Evolutionary conservation across 257 asterid species (phyloP), one percentile per base, ranked within the genome.

Genomic region (Capsicum pubescens): DNA sequence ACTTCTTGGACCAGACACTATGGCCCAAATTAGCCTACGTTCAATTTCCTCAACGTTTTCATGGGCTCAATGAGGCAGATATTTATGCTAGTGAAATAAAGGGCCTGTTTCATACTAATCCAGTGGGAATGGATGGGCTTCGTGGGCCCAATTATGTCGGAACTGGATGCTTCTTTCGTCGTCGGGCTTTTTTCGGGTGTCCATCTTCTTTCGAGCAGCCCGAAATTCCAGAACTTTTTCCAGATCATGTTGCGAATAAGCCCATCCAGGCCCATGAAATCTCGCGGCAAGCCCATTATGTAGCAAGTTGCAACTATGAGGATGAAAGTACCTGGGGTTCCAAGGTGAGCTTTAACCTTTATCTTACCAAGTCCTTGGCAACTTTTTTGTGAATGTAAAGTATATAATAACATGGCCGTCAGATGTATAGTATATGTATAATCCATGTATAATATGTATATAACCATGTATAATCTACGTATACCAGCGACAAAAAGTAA

Each of bases 41-140:
- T 55, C 98, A 95, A 56, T 92, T 91, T 52, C 98, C 98, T 35
- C 98, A 95, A 46, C 85, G 86, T 2, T 95, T 66, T 84, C 91
- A 90, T 78, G 97, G 97, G 83, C 87, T 92, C 54, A 94, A 93
- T 86, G 84, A 82, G 55, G 87, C 88, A 7, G 98, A 94, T 76
- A 94, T 89, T 32, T 94, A 94, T 70, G 98, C 87, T 5, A 85
- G 87, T 12, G 95, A 93, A 83, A 82, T 83, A 81, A 92, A 91
- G 61, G 89, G 86, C 52, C 70, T 94, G 61, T 91, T 91, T 79
- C 80, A 54, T 57, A 70, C 83, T 0, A 91, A 93, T 81, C 89
- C 98, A 11, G 6, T 83, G n/a, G 98, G 98, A 8, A 71, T 95
- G 88, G 94, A 95, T 87, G 98, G 97, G 71, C 89, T 92, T 0